Base-by-base conservation (phyloP, 257 asterid genomes). In the Plantago major region DNA sequence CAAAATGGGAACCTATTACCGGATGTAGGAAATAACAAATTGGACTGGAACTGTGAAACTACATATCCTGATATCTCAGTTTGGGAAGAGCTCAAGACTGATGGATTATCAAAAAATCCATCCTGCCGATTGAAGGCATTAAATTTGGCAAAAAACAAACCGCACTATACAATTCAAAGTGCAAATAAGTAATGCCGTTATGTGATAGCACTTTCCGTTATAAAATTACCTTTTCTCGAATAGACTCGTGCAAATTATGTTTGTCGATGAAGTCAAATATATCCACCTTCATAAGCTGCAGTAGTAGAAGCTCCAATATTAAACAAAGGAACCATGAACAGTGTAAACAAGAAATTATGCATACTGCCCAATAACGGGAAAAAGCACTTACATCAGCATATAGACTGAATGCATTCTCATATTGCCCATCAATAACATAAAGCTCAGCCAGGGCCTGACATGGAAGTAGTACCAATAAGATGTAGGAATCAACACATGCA, bases 231-330 rank as follows among this genome's bases (percentile, higher is more conserved):
- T 93, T 93, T 69, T 84, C 92, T 48, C 73, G 89, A 69, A 89
- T 81, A 57, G 74, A 80, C 56, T 89, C 97, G 65, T 93, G 94
- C 79, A 93, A 76, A 71, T 85, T 77, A 75, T 93, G 95, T 73
- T 90, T 93, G 71, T 89, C 96, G 60, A 93, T 83, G 84, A 93
- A 93, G 79, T 85, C 96, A 75, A 87, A 93, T 76, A 87, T 73
- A 62, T 76, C 94, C 0, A 94, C 92, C 81, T 84, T 87, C 92
- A 80, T 85, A 63, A 89, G 88, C 99, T 89, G 95, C 72, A 77
- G 77, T 42, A 59, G 38, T 56, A 6, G 68, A 37, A 28, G 65
- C 26, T 57, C 62, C 69, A 54, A 63, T 56, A 38, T 59, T 47
- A 45, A 55, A 49, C 48, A 67, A 62, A 68, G 74, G 71, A 19